phyloP scores from a whole-genome alignment of 2,329 filamentous ascomycete genomes.

The Sarocladium brachiariae region DNA sequence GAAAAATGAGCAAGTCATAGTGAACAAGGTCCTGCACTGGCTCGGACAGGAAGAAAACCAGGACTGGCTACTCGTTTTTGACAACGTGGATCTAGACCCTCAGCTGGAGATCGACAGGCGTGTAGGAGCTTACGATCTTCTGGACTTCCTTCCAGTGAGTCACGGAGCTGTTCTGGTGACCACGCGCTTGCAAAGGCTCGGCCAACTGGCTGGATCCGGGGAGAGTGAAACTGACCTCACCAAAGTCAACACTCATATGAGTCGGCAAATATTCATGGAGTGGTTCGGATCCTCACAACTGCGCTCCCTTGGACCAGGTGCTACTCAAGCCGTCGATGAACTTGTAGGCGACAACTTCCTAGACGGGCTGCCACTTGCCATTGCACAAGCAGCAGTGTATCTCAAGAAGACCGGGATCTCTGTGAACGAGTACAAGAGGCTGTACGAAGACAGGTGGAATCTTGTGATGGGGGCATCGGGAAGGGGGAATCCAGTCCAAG shows the following conservation, averaged over 20 bases:
- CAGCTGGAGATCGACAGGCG: conserved; percentile 10
- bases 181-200: conserved; percentile 17
- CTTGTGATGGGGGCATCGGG: neutral
- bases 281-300: neutral
- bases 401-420: conserved; percentile 14
- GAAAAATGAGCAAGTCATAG: conserved; percentile 15
- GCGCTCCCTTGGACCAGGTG: conserved; percentile 12
- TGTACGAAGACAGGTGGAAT: conserved; percentile 12
- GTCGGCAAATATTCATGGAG: neutral
- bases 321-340: neutral
- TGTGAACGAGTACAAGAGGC: conserved; percentile 12
- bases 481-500: conserved; percentile 9
- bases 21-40: conserved; percentile 21
- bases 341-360: conserved; percentile 16
- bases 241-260: neutral
- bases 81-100: conserved; percentile 25
- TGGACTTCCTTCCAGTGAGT: conserved; percentile 18
- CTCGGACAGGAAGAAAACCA: conserved; percentile 19
- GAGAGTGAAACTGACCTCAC: conserved; percentile 13
- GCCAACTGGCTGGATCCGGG: conserved; percentile 16
- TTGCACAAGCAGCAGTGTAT: conserved; percentile 19
- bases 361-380: conserved; percentile 20
- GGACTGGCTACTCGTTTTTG: conserved; percentile 27
- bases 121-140: conserved; percentile 18
- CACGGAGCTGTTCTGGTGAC: conserved; percentile 23